Evolutionary conservation across 2,329 filamentous ascomycete species (phyloP), one percentile per base, ranked within the genome.

Genomic region (Pseudogymnoascus sp.): DNA sequence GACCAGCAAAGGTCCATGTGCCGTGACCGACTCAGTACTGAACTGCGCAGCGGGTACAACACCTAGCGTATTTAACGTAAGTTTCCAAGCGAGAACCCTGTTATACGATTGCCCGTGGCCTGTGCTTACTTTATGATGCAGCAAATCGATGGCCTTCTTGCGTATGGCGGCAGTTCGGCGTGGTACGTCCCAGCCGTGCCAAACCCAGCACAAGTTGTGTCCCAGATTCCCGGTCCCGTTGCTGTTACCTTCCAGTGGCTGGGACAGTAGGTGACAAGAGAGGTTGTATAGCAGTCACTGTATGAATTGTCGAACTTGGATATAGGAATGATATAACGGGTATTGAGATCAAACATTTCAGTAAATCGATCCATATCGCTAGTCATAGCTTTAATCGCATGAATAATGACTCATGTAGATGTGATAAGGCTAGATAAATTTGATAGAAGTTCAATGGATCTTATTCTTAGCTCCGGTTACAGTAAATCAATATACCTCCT

Each of bases 1-100:
- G 40, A 44, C 40, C 13, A 44, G 40, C 40, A 44, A 44, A 44
- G 40, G 40, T 13, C 40, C 40, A 44, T 44, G 40, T 3, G 40
- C 40, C 40, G 40, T 44, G 40, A 44, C 40, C 40, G 10, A 44
- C 40, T 44, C 40, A 44, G 40, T 44, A 44, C 40, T 44, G 17
- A 13, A 44, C 17, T 44, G 40, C 21, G 40, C 40, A 7, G 40
- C 40, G 21, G 40, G 40, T 26, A 44, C 10, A 44, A 44, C 40
- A 24, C 21, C 17, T 13, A 44, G 40, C 13, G 40, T 44, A 8
- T 44, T 44, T 21, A 13, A 26, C 21, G 40, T 44, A 44, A 6
- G 50, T 33, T 58, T 33, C 77, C 78, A 1, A 80, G 80, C 68
- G 33, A 21, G 15, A 40, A 26, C 8, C 36, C n/a, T 13, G n/a